Percentiles rank a stretch among this genome's conserved stretches.
These are phyloP conservation scores for Musa schizocarpa DNA, from an alignment of 176 grass and related monocot genomes.

Conservation along the genomic window DNA sequence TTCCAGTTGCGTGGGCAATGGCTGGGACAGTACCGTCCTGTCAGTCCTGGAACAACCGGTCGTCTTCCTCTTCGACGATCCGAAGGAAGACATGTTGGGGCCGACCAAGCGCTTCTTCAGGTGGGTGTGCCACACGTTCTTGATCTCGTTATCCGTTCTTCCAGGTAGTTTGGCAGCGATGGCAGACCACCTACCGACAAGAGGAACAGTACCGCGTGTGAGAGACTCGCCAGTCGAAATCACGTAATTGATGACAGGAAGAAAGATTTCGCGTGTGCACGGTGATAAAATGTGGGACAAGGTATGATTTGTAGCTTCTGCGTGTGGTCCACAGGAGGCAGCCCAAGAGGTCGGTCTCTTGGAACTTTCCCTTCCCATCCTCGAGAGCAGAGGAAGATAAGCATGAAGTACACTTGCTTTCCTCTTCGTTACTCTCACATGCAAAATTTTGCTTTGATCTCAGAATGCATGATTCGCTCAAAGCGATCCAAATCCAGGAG, in stretches of 20 bases:
- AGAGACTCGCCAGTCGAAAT: not conserved
- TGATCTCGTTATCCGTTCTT: slow-evolving; percentile 18
- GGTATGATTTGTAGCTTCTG: no score
- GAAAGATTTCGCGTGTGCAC: not conserved
- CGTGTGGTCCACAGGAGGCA: no score
- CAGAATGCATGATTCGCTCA: no score
- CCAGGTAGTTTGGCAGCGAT: slow-evolving; percentile 7
- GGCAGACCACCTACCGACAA: slow-evolving; percentile 1
- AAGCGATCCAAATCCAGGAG: not conserved
- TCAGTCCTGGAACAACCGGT: no score
- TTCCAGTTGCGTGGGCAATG: no score
- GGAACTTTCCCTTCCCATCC: no score
- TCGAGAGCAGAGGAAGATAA: no score
- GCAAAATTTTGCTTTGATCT: no score
- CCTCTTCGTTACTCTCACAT: no score
- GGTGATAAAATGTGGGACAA: not conserved
- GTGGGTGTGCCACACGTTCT: slow-evolving; percentile 19
- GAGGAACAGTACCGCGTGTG: not conserved
- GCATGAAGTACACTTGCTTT: no score
- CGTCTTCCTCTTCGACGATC: not conserved
- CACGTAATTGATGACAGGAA: not conserved
- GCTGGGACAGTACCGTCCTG: no score
- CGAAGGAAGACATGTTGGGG: not conserved
- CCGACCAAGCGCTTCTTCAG: not conserved
- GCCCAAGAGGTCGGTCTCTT: no score